Evolutionary conservation across 2,329 filamentous ascomycete genomes (phyloP).

Genomic region (Rutstroemia sp.): DNA sequence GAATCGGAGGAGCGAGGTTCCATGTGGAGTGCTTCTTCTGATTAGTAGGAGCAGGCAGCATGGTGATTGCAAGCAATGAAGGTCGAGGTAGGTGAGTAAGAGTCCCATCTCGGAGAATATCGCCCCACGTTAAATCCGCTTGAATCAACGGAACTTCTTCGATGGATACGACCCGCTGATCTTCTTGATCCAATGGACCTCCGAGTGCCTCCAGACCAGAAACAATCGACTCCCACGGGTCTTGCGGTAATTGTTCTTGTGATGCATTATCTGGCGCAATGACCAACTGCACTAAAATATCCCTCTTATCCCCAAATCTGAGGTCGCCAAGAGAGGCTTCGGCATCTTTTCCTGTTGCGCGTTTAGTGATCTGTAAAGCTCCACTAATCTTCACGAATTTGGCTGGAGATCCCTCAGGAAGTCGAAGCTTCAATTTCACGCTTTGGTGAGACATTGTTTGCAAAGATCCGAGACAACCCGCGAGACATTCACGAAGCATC

Average conservation of each 20-base stretch:
- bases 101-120: constrained; percentile 83
- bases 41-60: constrained; percentile 62
- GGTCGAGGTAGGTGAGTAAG: constrained; percentile 81
- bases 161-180: constrained; percentile 73
- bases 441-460: constrained; percentile 98
- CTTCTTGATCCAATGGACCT: constrained; percentile 78
- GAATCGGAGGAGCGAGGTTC: constrained; percentile 70
- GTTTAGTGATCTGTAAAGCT: constrained; percentile 90
- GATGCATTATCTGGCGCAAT: constrained; percentile 79
- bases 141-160: constrained; percentile 95
- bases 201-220: constrained; percentile 91
- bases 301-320: constrained; percentile 88
- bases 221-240: constrained; percentile 95
- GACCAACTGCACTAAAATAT: constrained; percentile 88
- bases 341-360: constrained; percentile 87
- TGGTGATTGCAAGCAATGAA: constrained; percentile 88
- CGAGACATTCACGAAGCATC: constrained; percentile 96
- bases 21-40: constrained; percentile 58
- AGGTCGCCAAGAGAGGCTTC: constrained; percentile 89
- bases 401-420: constrained; percentile 93
- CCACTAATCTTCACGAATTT: constrained; percentile 99
- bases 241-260: constrained; percentile 77
- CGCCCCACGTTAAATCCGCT: constrained; percentile 87
- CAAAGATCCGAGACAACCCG: constrained; percentile 83
- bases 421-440: constrained; percentile 85